Evolutionary conservation across 179 eudicot genomes (phyloP).

Genomic region (Vitellaria paradoxa): DNA sequence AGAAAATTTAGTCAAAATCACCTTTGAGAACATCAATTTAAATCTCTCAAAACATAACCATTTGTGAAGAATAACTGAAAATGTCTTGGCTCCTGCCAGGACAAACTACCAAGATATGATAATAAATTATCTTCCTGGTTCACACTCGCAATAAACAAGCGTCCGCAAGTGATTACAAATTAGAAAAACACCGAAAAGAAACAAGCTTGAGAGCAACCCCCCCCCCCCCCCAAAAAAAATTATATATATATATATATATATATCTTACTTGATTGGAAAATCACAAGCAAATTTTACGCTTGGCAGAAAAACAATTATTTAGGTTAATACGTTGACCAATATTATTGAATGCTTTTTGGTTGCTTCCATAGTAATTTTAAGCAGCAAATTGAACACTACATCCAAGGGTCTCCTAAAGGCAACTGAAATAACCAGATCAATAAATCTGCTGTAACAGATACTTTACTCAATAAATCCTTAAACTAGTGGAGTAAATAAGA

Average conservation of each 20-base stretch:
- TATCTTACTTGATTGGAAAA: neutral
- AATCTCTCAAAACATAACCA: neutral
- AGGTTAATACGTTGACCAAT: neutral
- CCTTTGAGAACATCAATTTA: neutral
- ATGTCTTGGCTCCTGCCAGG: neutral
- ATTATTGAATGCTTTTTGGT: neutral
- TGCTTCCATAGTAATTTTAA: constrained; percentile 7
- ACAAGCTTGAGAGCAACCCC: no score
- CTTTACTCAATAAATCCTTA: neutral
- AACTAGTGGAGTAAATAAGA: neutral
- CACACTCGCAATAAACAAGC: neutral
- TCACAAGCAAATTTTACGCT: neutral
- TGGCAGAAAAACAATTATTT: neutral
- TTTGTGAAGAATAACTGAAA: neutral
- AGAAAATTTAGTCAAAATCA: no score
- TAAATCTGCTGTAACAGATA: neutral
- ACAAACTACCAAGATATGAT: neutral
- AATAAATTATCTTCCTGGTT: neutral
- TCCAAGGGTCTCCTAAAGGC: neutral
- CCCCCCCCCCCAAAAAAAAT: neutral
- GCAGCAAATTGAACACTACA: neutral
- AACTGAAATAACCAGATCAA: neutral
- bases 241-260: neutral
- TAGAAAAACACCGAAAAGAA: no score
- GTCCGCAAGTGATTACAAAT: neutral